A percentile compares a stretch with the other conserved stretches of the same genome.
These are phyloP conservation scores for Trichoderma gracile DNA, from an alignment of 2,329 filamentous ascomycete species.

Conservation along the genomic window DNA sequence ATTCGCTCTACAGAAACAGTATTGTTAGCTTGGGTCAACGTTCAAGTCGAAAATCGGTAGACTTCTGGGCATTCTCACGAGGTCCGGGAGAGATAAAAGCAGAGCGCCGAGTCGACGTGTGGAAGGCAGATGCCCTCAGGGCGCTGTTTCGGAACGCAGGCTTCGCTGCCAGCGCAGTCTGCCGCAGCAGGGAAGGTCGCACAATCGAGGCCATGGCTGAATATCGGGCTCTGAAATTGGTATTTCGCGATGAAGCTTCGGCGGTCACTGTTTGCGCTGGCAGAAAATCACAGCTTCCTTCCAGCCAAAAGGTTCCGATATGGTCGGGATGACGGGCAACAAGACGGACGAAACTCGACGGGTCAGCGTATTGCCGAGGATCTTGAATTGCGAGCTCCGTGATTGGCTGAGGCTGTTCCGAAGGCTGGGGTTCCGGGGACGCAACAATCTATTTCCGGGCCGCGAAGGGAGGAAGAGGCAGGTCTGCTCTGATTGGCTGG, in stretches of 20 bases:
- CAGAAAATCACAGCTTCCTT: slow-evolving; percentile 3
- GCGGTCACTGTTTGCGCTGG: slow-evolving; percentile 10
- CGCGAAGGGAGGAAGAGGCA: background rate
- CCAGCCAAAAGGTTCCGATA: background rate
- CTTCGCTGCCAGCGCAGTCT: slow-evolving; percentile 46
- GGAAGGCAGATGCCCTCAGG: slow-evolving; percentile 74
- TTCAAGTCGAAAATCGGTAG: too few relatives aligned
- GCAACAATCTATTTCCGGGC: slow-evolving; percentile 36
- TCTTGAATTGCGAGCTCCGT: slow-evolving; percentile 27
- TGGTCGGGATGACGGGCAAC: slow-evolving; percentile 18
- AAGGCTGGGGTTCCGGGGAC: slow-evolving; percentile 28
- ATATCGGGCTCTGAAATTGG: background rate
- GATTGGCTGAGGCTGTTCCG: slow-evolving; percentile 26
- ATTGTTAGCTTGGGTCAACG: background rate
- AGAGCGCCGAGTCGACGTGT: slow-evolving; percentile 75
- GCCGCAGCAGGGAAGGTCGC: slow-evolving; percentile 57
- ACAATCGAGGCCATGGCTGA: slow-evolving; percentile 56
- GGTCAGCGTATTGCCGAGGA: slow-evolving; percentile 27
- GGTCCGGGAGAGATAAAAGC: slow-evolving; percentile 82
- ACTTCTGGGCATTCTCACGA: slow-evolving; percentile 58
- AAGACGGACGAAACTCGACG: slow-evolving; percentile 19
- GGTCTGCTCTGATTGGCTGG: slow-evolving; percentile 36
- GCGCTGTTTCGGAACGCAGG: slow-evolving; percentile 40
- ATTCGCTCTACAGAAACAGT: slow-evolving; percentile 60
- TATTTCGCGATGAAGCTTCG: background rate